Evolutionary conservation across 192 early-diverging fungal species (phyloP).

Genomic region (Backusella parvicylindrica): DNA sequence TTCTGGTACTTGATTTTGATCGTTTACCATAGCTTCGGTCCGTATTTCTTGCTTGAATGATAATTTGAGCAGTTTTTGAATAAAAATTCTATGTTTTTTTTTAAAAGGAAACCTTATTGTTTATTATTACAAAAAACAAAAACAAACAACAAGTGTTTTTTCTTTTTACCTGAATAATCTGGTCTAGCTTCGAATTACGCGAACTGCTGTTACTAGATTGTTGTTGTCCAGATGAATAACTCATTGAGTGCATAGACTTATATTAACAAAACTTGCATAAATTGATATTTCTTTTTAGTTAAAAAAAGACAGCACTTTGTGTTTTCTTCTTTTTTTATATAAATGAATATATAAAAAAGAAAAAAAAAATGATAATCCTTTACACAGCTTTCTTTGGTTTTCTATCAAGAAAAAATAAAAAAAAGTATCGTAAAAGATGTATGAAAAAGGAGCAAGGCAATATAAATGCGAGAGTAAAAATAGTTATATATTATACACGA

Average conservation of each 20-base stretch:
- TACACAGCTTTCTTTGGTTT: not conserved
- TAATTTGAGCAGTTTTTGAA: conserved; percentile 71
- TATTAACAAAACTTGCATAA: not conserved
- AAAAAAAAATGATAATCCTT: not conserved
- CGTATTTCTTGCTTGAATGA: conserved; percentile 61
- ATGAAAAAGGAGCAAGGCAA: not conserved
- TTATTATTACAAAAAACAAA: not conserved
- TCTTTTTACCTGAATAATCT: conserved; percentile 50
- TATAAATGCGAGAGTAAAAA: not conserved
- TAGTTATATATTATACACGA: no score
- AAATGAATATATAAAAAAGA: not conserved
- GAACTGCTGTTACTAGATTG: conserved; percentile 10
- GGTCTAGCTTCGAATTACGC: conserved; percentile 51
- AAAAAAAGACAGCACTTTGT: not conserved
- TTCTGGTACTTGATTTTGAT: conserved; percentile 28
- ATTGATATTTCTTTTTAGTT: not conserved
- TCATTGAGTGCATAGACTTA: not conserved
- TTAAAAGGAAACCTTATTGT: not conserved
- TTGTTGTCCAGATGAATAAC: conserved; percentile 5
- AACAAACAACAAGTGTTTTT: not conserved
- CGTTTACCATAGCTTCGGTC: conserved; percentile 20
- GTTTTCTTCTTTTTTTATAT: not conserved
- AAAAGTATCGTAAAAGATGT: not conserved
- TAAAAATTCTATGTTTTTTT: conserved; percentile 57
- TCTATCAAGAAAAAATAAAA: not conserved